Percentiles rank a stretch among this genome's conserved stretches.
These are phyloP conservation scores for Neofusicoccum umdonicola DNA, from an alignment of 2,329 filamentous ascomycete genomes.

Conservation along the genomic window DNA sequence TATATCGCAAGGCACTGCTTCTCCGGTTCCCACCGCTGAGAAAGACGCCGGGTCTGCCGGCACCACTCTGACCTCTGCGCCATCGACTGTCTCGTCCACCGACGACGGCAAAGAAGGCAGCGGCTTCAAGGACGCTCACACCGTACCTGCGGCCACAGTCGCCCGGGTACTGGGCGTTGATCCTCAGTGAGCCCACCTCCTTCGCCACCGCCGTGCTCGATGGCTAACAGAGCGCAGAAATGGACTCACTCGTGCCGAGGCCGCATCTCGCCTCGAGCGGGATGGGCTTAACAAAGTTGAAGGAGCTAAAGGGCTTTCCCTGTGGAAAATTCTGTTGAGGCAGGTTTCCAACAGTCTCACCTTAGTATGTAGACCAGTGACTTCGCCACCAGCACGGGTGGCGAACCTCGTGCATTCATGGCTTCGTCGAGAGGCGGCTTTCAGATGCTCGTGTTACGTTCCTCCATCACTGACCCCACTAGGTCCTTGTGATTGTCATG, in stretches of 20 bases:
- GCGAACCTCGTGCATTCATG: neutral
- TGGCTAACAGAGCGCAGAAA: constrained; percentile 33
- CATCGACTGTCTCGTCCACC: neutral
- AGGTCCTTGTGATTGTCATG: constrained; percentile 76
- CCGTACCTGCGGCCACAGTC: constrained; percentile 35
- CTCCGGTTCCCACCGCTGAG: neutral
- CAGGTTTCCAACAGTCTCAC: constrained; percentile 77
- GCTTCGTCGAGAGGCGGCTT: constrained; percentile 9
- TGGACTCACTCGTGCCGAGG: constrained; percentile 64
- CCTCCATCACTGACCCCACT: constrained; percentile 10
- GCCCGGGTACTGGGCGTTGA: constrained; percentile 36
- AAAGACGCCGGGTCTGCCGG: neutral
- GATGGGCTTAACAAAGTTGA: constrained; percentile 71
- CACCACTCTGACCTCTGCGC: constrained; percentile 5
- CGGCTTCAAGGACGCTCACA: constrained; percentile 34
- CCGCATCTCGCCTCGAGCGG: constrained; percentile 61
- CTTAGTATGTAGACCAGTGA: constrained; percentile 46
- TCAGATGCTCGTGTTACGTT: constrained; percentile 1
- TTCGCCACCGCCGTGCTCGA: neutral
- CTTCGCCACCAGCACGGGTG: neutral
- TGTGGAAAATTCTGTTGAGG: constrained; percentile 73
- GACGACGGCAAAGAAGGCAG: constrained; percentile 11
- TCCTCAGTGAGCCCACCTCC: constrained; percentile 28
- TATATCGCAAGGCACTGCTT: constrained; percentile 3
- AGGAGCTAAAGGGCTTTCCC: constrained; percentile 67